These are phyloP conservation scores for Yamadazyma epiphylla DNA, from an alignment of 1,139 yeast genomes.

Conservation along the genomic window DNA sequence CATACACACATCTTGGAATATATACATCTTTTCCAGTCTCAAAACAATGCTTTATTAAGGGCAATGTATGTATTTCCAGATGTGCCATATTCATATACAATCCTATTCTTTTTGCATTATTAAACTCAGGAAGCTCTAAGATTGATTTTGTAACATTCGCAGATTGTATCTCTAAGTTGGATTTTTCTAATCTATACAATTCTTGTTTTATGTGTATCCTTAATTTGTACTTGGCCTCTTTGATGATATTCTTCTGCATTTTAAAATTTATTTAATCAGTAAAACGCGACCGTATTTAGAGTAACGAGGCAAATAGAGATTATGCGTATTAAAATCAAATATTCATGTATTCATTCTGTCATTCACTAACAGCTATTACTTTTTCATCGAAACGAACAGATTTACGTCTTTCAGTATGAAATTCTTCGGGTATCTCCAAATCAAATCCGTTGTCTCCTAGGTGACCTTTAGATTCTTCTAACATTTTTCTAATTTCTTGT, in stretches of 20 bases:
- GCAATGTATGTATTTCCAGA: slow-evolving; percentile 56
- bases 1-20: slow-evolving; percentile 45
- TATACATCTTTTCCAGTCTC: slow-evolving; percentile 40
- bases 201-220: slow-evolving; percentile 17
- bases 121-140: slow-evolving; percentile 32
- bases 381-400: slow-evolving; percentile 72
- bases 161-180: slow-evolving; percentile 18
- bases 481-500: slow-evolving; percentile 45
- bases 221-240: slow-evolving; percentile 13
- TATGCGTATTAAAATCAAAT: no score
- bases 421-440: slow-evolving; percentile 37
- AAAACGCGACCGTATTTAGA: no score
- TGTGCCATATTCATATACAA: slow-evolving; percentile 65
- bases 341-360: no score
- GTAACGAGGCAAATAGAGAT: no score
- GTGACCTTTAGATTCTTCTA: slow-evolving; percentile 29
- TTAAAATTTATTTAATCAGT: no score
- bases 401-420: slow-evolving; percentile 52
- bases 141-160: slow-evolving; percentile 23
- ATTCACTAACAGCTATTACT: slow-evolving; percentile 32
- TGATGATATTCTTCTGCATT: slow-evolving; percentile 1
- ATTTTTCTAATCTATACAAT: slow-evolving; percentile 12
- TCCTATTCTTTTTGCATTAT: slow-evolving; percentile 48
- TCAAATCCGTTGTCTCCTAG: slow-evolving; percentile 46
- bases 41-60: slow-evolving; percentile 49